A percentile compares a stretch with the other conserved stretches of the same genome.
Evolutionary conservation across 2,329 filamentous ascomycete species (phyloP).

Genomic region (Trichoderma endophyticum): DNA sequence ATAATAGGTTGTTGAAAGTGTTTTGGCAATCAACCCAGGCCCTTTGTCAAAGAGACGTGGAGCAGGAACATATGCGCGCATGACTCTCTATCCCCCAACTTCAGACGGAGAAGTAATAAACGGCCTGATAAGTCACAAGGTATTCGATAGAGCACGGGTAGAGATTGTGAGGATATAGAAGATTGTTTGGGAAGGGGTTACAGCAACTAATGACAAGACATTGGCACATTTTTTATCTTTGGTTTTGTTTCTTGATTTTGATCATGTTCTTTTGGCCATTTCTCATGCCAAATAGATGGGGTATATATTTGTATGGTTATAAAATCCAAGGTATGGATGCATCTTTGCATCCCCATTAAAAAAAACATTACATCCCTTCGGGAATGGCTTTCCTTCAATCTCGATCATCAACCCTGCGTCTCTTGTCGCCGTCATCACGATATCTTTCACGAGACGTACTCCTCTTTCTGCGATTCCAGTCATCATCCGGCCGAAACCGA

Average conservation of each 20-base stretch:
- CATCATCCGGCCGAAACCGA: slow-evolving; percentile 63
- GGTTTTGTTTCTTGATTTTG: background rate
- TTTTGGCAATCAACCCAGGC: slow-evolving; percentile 87
- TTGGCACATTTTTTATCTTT: background rate
- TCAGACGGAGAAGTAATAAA: slow-evolving; percentile 56
- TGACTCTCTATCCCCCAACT: slow-evolving; percentile 67
- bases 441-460: slow-evolving; percentile 55
- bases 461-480: slow-evolving; percentile 52
- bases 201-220: background rate
- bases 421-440: slow-evolving; percentile 57
- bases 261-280: background rate
- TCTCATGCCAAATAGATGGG: slow-evolving; percentile 1
- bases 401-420: slow-evolving; percentile 51
- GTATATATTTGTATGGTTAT: slow-evolving; percentile 6
- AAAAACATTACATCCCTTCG: background rate
- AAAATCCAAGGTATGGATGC: background rate
- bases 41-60: slow-evolving; percentile 79
- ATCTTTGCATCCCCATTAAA: background rate
- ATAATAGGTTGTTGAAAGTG: slow-evolving; percentile 78
- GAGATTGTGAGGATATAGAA: slow-evolving; percentile 76
- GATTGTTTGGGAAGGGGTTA: background rate
- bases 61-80: slow-evolving; percentile 78
- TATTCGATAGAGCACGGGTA: slow-evolving; percentile 80
- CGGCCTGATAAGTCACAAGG: slow-evolving; percentile 64
- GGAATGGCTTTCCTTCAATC: slow-evolving; percentile 22